Percentiles rank a stretch among this genome's conserved stretches.
These are phyloP conservation scores for Moricandia moricandioides DNA, from an alignment of 345 rosid genomes.

Conservation along the genomic window DNA sequence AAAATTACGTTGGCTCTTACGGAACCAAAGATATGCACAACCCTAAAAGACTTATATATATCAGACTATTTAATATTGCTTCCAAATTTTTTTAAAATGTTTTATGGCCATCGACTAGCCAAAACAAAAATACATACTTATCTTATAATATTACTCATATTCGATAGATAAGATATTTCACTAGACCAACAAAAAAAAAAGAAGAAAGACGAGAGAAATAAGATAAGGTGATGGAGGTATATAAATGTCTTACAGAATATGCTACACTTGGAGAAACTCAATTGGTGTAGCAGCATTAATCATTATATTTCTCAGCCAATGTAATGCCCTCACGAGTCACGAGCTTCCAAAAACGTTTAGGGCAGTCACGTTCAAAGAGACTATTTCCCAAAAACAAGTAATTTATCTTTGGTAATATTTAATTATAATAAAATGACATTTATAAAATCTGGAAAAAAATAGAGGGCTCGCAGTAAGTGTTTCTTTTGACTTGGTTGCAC, in stretches of 20 bases:
- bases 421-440: neutral
- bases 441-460: neutral
- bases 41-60: neutral
- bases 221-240: constrained; percentile 20
- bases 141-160: neutral
- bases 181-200: constrained; percentile 25
- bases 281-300: constrained; percentile 21
- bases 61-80: neutral
- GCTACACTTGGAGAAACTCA: constrained; percentile 17
- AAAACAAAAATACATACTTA: neutral
- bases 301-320: constrained; percentile 24
- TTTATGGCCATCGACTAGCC: constrained; percentile 1
- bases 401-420: neutral
- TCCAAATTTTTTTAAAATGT: neutral
- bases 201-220: constrained; percentile 1
- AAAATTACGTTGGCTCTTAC: neutral
- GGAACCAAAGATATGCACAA: neutral
- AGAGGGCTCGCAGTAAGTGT: neutral
- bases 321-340: constrained; percentile 30
- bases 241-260: neutral
- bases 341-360: constrained; percentile 23
- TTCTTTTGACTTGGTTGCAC: neutral
- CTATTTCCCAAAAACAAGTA: constrained; percentile 1
- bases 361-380: constrained; percentile 32
- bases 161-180: constrained; percentile 20